phyloP scores from a whole-genome alignment of 257 asterid species.

The Salvia miltiorrhiza region DNA sequence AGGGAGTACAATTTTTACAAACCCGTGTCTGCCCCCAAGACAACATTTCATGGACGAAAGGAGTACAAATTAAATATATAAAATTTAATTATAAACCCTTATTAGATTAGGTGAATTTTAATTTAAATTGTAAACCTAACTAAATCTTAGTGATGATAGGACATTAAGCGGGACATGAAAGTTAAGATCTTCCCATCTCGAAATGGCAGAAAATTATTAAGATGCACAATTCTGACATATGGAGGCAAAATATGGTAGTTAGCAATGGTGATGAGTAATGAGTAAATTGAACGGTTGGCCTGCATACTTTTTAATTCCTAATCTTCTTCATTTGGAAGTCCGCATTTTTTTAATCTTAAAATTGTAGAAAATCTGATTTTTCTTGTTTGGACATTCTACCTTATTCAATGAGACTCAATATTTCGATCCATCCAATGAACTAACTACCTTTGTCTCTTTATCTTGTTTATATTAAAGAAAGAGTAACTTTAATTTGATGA shows the following conservation, averaged over 20 bases:
- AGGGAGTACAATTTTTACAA: no score
- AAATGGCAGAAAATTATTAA: not conserved
- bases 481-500: not conserved
- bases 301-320: not conserved
- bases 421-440: constrained; percentile 12
- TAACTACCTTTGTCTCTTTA: not conserved
- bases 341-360: not conserved
- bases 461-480: not conserved
- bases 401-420: not conserved
- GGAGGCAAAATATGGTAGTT: not conserved
- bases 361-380: not conserved
- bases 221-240: not conserved
- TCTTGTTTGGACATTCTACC: not conserved
- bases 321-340: constrained; percentile 1
- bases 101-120: no score
- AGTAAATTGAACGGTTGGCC: not conserved
- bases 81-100: no score
- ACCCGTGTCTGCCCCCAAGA: no score
- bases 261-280: not conserved
- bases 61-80: no score
- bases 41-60: no score
- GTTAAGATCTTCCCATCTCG: not conserved
- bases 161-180: no score
- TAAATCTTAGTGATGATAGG: no score
- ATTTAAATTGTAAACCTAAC: no score